Base-by-base conservation (phyloP, 2,329 filamentous ascomycete species). In the Allantophomopsis lycopodina region DNA sequence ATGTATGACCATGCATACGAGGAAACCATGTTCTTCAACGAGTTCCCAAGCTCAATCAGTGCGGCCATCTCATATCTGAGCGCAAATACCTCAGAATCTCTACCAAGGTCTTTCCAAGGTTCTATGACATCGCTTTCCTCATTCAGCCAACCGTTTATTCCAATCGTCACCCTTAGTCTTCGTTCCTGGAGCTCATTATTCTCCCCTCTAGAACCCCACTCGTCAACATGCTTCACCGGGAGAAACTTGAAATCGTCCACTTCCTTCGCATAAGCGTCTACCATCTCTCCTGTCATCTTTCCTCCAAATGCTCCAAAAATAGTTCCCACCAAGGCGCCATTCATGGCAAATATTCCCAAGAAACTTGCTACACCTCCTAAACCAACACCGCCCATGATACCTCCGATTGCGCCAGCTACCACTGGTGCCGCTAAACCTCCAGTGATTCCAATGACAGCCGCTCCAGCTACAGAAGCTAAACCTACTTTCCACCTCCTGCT, bases 241-340 rank as follows among this genome's bases (percentile, higher is more conserved):
- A 94, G 66, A 54, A 95, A 94, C 15, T 65, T 62, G 49, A 78
- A 78, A 56, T 94, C 88, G 46, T 91, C 78, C 1, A 94, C 85
- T 53, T 94, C 84, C 42, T 77, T 76, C 2, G 88, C 86, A 52
- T 94, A 94, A 42, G 79, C 73, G 50, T 94, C 84, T 69, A 94
- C 83, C 71, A 89, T 87, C 48, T 81, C 72, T 3, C 87, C 86
- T 34, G 71, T 77, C 73, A 77, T 77, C 50, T 80, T 78, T 0
- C 83, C 88, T 2, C 88, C 88, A 50, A 88, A 93, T 0, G 87
- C 88, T 1, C 88, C 88, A 53, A 95, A 95, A 0, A 95, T 63
- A 11, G 84, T 79, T 0, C 88, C 88, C 1, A 95, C 84, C 3
- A 95, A 66, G 1, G 89, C 83, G 1, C 83, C 76, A 41, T 87